These are phyloP conservation scores for Medicago truncatula DNA, from an alignment of 306 rosid genomes.

Conservation along the genomic window DNA sequence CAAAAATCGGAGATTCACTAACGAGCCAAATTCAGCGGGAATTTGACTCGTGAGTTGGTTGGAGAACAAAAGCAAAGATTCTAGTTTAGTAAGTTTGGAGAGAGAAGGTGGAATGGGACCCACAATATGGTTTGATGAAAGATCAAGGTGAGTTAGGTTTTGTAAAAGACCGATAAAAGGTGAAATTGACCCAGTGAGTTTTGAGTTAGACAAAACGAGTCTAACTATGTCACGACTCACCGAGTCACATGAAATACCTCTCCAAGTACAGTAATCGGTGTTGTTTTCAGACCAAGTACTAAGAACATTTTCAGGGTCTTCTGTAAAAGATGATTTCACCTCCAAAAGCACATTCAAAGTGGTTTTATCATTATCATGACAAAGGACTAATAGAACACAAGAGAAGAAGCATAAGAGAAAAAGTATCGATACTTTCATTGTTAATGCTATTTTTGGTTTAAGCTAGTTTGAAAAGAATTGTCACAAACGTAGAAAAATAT, in stretches of 20 bases:
- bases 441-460: conserved; percentile 14
- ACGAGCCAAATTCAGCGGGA: conserved; percentile 62
- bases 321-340: conserved; percentile 60
- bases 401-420: conserved; percentile 29
- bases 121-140: conserved; percentile 70
- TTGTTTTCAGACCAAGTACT: conserved; percentile 64
- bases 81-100: conserved; percentile 63
- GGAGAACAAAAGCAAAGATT: conserved; percentile 70
- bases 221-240: conserved; percentile 52
- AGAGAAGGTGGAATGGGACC: conserved; percentile 82
- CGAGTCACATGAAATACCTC: conserved; percentile 68
- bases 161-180: conserved; percentile 62
- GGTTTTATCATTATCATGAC: conserved; percentile 33
- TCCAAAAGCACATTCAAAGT: conserved; percentile 71
- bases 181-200: conserved; percentile 79
- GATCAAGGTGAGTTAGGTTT: conserved; percentile 71
- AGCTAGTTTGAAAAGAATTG: not conserved
- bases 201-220: conserved; percentile 76
- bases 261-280: conserved; percentile 72
- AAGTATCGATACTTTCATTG: conserved; percentile 32
- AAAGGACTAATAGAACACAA: conserved; percentile 35
- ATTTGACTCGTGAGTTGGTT: conserved; percentile 70
- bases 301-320: conserved; percentile 71
- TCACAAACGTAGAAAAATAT: not conserved
- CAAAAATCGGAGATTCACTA: conserved; percentile 65